These are phyloP conservation scores for Flaveria floridana DNA, from an alignment of 140 eudicot species.

Conservation along the genomic window DNA sequence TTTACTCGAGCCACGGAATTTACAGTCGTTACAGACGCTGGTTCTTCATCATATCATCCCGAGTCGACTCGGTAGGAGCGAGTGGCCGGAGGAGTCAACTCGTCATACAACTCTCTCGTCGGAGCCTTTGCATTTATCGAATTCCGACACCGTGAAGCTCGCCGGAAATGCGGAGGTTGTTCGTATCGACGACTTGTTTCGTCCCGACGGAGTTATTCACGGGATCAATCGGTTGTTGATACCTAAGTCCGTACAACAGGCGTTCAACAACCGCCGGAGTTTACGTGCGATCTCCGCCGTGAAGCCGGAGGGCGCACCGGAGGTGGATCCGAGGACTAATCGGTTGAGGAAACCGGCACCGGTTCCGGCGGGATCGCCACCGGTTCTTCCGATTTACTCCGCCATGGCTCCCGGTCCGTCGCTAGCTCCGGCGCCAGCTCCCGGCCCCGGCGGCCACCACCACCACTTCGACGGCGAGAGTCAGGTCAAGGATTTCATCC, in stretches of 20 bases:
- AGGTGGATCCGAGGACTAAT: slow-evolving; percentile 78
- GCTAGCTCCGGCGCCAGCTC: slow-evolving; percentile 93
- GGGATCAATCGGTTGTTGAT: slow-evolving; percentile 64
- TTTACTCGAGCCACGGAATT: slow-evolving; percentile 66
- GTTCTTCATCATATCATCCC: slow-evolving; percentile 63
- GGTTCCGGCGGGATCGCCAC: slow-evolving; percentile 61
- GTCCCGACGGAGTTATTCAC: slow-evolving; percentile 86
- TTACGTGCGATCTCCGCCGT: slow-evolving; percentile 74
- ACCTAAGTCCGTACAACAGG: slow-evolving; percentile 70
- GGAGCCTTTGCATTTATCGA: slow-evolving; percentile 34
- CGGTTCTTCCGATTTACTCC: slow-evolving; percentile 61
- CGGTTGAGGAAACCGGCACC: slow-evolving; percentile 52
- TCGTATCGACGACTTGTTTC: slow-evolving; percentile 47
- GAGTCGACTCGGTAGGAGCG: slow-evolving; percentile 40
- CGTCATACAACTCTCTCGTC: slow-evolving; percentile 45
- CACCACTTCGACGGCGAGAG: slow-evolving; percentile 87
- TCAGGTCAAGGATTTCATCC: slow-evolving; percentile 91
- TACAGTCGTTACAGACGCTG: slow-evolving; percentile 56
- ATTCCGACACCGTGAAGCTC: slow-evolving; percentile 4
- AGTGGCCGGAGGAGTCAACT: slow-evolving; percentile 47
- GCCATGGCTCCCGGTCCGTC: slow-evolving; percentile 97
- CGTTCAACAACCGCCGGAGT: slow-evolving; percentile 68
- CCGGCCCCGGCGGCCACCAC: slow-evolving; percentile 93
- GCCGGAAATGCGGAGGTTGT: slow-evolving; percentile 52
- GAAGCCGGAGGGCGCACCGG: slow-evolving; percentile 79